phyloP scores from a whole-genome alignment of 148 eudicot genomes.

The Camellia sinensis region DNA sequence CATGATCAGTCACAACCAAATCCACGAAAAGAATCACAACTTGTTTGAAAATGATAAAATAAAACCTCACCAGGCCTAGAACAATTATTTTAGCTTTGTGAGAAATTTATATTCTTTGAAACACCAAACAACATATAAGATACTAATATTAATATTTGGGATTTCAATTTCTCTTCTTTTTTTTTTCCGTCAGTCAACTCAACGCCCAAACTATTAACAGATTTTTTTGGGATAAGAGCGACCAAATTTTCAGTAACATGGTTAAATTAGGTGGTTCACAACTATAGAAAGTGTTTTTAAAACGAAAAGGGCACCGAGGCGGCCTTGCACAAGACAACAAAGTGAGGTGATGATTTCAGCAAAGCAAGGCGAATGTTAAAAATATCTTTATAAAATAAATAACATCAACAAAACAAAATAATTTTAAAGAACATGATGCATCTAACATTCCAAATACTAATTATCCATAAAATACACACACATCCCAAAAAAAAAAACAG shows the following conservation, averaged over 20 bases:
- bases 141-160: neutral
- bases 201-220: neutral
- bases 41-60: neutral
- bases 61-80: neutral
- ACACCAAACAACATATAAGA: neutral
- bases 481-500: no score
- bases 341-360: no score
- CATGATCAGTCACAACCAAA: conserved; percentile 6
- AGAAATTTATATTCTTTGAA: neutral
- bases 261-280: neutral
- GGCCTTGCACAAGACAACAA: no score
- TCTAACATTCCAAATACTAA: no score
- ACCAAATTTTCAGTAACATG: neutral
- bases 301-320: no score
- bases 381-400: no score
- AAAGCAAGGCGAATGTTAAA: no score
- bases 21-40: neutral
- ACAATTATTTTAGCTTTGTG: neutral
- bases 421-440: no score
- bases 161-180: neutral
- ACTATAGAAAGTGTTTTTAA: neutral
- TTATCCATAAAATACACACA: no score
- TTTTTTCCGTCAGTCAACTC: neutral
- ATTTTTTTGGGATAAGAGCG: neutral
- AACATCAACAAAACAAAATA: no score